Conservation (phyloP, 306 rosid genomes). For the Medicago arabica region DNA sequence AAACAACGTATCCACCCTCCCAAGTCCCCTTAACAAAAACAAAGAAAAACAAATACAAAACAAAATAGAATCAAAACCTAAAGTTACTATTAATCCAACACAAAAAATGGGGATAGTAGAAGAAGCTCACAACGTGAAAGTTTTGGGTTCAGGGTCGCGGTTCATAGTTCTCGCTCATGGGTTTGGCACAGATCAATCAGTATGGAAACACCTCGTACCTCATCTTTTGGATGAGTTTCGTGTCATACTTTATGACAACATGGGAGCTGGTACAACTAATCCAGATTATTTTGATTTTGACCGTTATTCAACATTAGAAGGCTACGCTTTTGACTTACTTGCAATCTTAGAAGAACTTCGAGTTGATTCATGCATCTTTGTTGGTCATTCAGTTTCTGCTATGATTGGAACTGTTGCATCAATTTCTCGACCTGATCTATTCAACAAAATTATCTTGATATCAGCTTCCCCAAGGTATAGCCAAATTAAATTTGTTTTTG, state of each 20-base stretch:
- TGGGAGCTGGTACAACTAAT: constrained; percentile 57
- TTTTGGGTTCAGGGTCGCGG: constrained; percentile 46
- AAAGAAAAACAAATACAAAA: neutral
- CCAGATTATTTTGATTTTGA: constrained; percentile 57
- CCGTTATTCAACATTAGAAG: constrained; percentile 48
- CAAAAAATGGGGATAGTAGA: constrained; percentile 47
- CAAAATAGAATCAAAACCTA: neutral
- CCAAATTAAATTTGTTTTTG: neutral
- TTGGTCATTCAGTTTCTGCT: constrained; percentile 52
- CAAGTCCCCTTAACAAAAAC: neutral
- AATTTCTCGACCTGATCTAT: constrained; percentile 50
- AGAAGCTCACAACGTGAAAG: constrained; percentile 55
- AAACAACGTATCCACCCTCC: neutral
- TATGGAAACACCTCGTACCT: constrained; percentile 58
- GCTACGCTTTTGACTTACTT: constrained; percentile 48
- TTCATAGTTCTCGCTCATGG: constrained; percentile 54
- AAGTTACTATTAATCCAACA: neutral
- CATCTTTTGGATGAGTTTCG: constrained; percentile 50
- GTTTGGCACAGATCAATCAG: constrained; percentile 54
- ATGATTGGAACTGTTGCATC: constrained; percentile 53
- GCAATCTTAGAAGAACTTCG: constrained; percentile 49
- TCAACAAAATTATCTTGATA: constrained; percentile 46
- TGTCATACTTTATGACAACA: constrained; percentile 51
- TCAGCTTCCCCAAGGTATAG: constrained; percentile 51
- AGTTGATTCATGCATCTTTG: constrained; percentile 44